Conservation (phyloP, 768 basidiomycete genomes). For the Boletus eberwhitei region DNA sequence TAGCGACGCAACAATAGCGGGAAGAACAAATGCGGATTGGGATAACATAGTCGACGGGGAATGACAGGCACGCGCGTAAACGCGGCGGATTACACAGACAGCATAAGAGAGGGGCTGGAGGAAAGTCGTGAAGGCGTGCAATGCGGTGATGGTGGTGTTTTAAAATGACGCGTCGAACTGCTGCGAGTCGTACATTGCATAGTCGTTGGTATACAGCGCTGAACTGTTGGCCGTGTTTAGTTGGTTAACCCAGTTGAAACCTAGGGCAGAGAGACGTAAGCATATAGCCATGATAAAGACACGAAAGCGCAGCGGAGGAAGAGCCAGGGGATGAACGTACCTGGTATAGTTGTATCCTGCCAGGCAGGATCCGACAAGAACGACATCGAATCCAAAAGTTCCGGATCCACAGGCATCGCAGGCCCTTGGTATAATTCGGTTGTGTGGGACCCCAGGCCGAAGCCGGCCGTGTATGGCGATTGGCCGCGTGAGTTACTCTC, state of each 20-base stretch:
- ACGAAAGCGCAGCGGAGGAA: not conserved
- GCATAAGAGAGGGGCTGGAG: not conserved
- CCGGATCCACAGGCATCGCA: slow-evolving; percentile 56
- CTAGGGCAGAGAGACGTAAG: slow-evolving; percentile 15
- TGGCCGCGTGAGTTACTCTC: slow-evolving; percentile 26
- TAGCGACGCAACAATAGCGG: not conserved
- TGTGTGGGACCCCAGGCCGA: slow-evolving; percentile 24
- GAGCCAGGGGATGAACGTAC: slow-evolving; percentile 32
- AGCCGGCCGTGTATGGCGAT: slow-evolving; percentile 5
- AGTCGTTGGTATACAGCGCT: slow-evolving; percentile 24
- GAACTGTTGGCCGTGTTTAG: slow-evolving; percentile 17
- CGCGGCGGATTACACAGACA: not conserved
- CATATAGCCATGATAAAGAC: not conserved
- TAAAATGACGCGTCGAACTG: slow-evolving; percentile 15
- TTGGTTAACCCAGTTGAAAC: slow-evolving; percentile 37
- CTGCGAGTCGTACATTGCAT: slow-evolving; percentile 23
- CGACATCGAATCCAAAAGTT: slow-evolving; percentile 60
- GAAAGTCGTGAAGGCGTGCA: not conserved
- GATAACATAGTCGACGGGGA: not conserved
- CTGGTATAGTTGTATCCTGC: slow-evolving; percentile 54
- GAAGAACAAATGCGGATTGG: not conserved
- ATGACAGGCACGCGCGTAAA: not conserved
- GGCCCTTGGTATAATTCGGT: slow-evolving; percentile 40
- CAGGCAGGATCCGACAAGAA: slow-evolving; percentile 54
- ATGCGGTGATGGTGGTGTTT: not conserved